A percentile compares a stretch with the other conserved stretches of the same genome.
phyloP scores from a whole-genome alignment of 1,139 yeast species.

The Hanseniaspora sp. region DNA sequence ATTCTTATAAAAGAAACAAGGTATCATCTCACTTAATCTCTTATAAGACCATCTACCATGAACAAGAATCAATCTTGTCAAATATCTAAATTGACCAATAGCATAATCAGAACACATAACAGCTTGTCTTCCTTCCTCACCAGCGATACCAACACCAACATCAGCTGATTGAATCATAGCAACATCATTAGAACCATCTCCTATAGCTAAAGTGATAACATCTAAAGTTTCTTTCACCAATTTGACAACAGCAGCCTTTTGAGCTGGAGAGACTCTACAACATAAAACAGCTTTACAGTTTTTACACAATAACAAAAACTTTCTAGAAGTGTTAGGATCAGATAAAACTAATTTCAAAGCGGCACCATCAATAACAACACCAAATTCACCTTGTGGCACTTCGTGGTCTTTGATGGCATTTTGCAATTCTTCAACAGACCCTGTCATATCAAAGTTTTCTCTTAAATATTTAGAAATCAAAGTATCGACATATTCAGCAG shows the following conservation, averaged over 20 bases:
- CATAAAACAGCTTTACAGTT: constrained; percentile 89
- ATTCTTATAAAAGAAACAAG: constrained; percentile 84
- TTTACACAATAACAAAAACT: constrained; percentile 76
- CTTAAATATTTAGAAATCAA: constrained; percentile 51
- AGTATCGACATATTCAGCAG: constrained; percentile 38
- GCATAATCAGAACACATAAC: constrained; percentile 97
- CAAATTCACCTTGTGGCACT: constrained; percentile 67
- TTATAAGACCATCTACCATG: constrained; percentile 97
- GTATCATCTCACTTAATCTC: constrained; percentile 86
- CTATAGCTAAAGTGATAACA: constrained; percentile 86
- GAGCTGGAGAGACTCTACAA: constrained; percentile 95
- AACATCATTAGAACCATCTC: constrained; percentile 97
- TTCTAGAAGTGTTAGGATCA: constrained; percentile 46
- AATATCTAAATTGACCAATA: constrained; percentile 81
- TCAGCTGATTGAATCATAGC: constrained; percentile 98
- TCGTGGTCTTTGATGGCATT: constrained; percentile 65
- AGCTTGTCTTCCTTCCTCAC: constrained; percentile 97
- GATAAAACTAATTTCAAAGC: constrained; percentile 65
- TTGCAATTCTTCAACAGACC: constrained; percentile 42
- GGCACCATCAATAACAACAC: constrained; percentile 86
- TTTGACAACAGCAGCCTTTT: constrained; percentile 90
- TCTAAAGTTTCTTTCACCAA: constrained; percentile 70
- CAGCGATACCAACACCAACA: constrained; percentile 96
- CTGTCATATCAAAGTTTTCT: constrained; percentile 53
- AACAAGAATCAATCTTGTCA: constrained; percentile 65